Evolutionary conservation across 441 rosid genomes (phyloP).

Genomic region (Populus hybrid): DNA sequence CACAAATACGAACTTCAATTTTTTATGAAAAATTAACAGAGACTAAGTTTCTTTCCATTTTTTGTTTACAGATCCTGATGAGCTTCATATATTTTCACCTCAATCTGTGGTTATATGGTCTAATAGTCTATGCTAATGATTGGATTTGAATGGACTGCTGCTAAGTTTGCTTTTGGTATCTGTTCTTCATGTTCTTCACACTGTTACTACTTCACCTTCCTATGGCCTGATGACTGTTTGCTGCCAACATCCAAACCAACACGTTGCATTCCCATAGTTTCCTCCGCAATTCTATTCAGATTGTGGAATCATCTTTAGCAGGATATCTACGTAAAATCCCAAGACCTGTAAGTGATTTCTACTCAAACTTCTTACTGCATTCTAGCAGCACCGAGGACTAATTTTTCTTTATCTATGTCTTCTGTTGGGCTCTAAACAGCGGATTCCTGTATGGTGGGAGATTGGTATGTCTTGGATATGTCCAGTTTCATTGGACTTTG

Average conservation of each 20-base stretch:
- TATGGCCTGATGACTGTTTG: conserved; percentile 68
- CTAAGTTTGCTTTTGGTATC: conserved; percentile 63
- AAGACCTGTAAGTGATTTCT: conserved; percentile 36
- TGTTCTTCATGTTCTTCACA: conserved; percentile 58
- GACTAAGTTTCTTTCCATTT: not conserved
- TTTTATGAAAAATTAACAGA: not conserved
- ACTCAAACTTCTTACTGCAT: not conserved
- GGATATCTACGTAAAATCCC: conserved; percentile 62
- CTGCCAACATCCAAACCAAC: conserved; percentile 56
- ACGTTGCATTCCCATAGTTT: conserved; percentile 49
- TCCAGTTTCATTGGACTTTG: conserved; percentile 43
- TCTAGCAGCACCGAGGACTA: not conserved
- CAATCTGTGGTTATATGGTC: conserved; percentile 46
- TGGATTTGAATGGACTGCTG: conserved; percentile 51
- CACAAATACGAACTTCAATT: too few species aligned
- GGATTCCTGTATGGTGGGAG: conserved; percentile 48
- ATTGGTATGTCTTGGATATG: conserved; percentile 45
- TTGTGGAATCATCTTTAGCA: conserved; percentile 67
- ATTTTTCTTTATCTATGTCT: not conserved
- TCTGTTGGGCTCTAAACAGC: conserved; percentile 18
- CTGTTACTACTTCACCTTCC: conserved; percentile 61
- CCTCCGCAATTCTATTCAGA: conserved; percentile 41
- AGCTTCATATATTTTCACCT: conserved; percentile 50
- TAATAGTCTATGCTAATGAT: conserved; percentile 68
- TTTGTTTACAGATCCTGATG: conserved; percentile 42